Percentiles rank a stretch among this genome's conserved stretches.
These are phyloP conservation scores for Leucocoprinus leucothites DNA, from an alignment of 768 basidiomycete genomes.

Conservation along the genomic window DNA sequence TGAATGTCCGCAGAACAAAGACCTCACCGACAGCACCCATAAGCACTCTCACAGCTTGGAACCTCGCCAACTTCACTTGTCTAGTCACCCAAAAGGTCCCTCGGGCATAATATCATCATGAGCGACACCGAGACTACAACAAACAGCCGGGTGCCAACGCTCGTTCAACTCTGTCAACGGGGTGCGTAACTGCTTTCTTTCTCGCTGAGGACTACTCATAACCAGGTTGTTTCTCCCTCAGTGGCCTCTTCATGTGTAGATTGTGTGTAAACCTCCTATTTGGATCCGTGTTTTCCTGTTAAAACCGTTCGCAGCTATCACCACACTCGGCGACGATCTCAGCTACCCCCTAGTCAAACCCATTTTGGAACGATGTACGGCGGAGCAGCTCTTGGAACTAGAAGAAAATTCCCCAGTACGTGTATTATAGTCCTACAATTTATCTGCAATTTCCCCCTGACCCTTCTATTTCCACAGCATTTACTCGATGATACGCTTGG, in stretches of 20 bases:
- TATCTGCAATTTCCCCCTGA: conserved; percentile 1
- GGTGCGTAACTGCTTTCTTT: conserved; percentile 38
- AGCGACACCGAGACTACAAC: conserved; percentile 15
- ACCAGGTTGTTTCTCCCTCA: conserved; percentile 4
- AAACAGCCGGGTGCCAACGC: conserved; percentile 49
- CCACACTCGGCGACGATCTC: conserved; percentile 59
- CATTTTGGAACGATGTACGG: conserved; percentile 68
- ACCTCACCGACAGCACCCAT: not conserved
- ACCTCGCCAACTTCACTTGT: not conserved
- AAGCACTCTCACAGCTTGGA: not conserved
- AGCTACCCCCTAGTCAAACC: conserved; percentile 67
- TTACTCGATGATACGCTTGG: conserved; percentile 56
- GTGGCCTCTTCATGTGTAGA: conserved; percentile 6
- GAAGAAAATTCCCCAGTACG: conserved; percentile 68
- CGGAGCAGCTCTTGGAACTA: conserved; percentile 65
- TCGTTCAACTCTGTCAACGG: conserved; percentile 71
- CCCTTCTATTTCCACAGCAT: conserved; percentile 33
- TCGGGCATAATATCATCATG: conserved; percentile 15
- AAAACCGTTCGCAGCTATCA: conserved; percentile 44
- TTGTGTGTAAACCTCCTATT: not conserved
- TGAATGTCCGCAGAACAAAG: not conserved
- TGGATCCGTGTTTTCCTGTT: not conserved
- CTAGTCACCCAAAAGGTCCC: not conserved
- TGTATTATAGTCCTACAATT: conserved; percentile 21
- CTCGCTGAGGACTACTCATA: conserved; percentile 7